Base-by-base conservation (phyloP, 805 yeast species). In the Pichia manshurica region DNA sequence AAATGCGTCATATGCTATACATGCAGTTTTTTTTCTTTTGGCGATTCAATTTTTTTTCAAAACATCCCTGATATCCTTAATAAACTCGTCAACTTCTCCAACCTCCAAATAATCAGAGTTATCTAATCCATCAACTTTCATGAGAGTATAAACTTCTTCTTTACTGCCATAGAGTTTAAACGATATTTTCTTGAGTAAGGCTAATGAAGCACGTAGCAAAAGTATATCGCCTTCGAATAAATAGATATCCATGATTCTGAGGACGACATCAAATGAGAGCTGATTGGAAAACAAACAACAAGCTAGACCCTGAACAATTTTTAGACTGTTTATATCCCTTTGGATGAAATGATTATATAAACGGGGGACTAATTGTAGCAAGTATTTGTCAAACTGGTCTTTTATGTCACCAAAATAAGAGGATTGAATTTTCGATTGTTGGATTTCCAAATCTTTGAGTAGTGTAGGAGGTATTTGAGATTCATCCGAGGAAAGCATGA, bases 151-250 rank as follows among this genome's bases (percentile, higher is more conserved):
- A n/a, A 78, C 64, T 56, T 80, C 86, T 20, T 65, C 56, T 40
- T 66, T 67, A 35, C 69, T 54, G 2, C 81, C 85, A 58, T 71
- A 79, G 29, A 82, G 66, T 54, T 74, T 75, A 48, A 71, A 75
- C 40, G 74, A 75, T 17, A 77, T 63, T 37, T 68, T 66, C 21
- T 69, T 68, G 38, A 84, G 58, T 13, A 81, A 59, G 0, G 79
- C 84, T n/a, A 83, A 60, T 2, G 75, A 66, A 10, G 74, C 70
- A 19, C 83, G 70, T 38, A 79, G 62, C 42, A 83, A 57, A 52
- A 81, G 70, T 1, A 73, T 63, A 53, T 78, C 85, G 7, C 82
- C 81, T 58, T 82, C 87, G 58, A 81, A 81, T 10, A 81, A 59
- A 58, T 72, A 72, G 5, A 82, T 67, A 58, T 84, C 90, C 51